A percentile compares a stretch with the other conserved stretches of the same genome.
Conservation (phyloP, 768 basidiomycete species). For the Suillus plorans region DNA sequence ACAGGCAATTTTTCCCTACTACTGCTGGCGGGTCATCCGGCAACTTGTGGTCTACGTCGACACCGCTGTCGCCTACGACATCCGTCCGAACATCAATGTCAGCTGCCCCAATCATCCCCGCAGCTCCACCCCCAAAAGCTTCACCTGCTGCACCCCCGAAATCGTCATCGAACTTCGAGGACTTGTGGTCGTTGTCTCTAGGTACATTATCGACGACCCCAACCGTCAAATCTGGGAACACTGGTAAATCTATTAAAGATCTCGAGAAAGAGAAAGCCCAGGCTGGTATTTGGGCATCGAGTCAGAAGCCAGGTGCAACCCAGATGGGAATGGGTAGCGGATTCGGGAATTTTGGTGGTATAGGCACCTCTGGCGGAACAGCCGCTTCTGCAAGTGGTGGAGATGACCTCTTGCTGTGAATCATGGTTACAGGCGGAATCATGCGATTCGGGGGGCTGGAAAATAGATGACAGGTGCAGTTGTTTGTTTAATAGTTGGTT, state of each 20-base stretch:
- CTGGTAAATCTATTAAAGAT: constrained; percentile 82
- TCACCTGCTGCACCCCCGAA: constrained; percentile 35
- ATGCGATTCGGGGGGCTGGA: not conserved
- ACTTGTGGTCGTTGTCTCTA: constrained; percentile 84
- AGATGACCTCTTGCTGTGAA: constrained; percentile 45
- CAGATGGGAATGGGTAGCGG: constrained; percentile 16
- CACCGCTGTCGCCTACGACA: constrained; percentile 26
- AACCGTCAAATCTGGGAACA: constrained; percentile 34
- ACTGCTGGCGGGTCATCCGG: constrained; percentile 21
- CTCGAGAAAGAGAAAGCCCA: constrained; percentile 85
- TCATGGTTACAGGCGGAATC: not conserved
- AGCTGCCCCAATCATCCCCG: constrained; percentile 15
- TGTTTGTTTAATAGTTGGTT: constrained; percentile 2
- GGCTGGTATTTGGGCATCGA: constrained; percentile 71
- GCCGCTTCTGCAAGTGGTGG: constrained; percentile 26
- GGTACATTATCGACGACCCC: constrained; percentile 40
- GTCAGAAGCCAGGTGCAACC: constrained; percentile 23
- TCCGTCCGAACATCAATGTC: constrained; percentile 12
- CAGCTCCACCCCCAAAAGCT: constrained; percentile 22
- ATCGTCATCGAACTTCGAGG: constrained; percentile 71
- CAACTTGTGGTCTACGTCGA: constrained; percentile 22
- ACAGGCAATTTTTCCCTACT: constrained; percentile 20
- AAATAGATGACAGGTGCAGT: not conserved
- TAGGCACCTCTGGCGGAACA: constrained; percentile 14
- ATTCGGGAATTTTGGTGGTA: constrained; percentile 36